These are phyloP conservation scores for Saccharomycopsis amapae DNA, from an alignment of 805 yeast species.

Conservation along the genomic window DNA sequence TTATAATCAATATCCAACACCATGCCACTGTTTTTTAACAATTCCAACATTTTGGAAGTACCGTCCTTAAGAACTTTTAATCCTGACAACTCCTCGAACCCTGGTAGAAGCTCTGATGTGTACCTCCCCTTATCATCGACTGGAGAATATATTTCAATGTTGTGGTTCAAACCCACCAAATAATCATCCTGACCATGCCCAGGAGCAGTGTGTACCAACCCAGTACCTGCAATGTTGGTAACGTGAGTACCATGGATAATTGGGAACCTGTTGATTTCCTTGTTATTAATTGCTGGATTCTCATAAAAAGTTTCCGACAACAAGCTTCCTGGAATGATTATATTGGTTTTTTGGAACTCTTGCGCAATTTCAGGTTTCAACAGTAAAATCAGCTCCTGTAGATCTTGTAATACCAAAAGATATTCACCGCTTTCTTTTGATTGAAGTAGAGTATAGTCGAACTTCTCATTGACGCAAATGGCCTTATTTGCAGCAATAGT, in stretches of 20 bases:
- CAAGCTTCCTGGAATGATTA: slow-evolving; percentile 35
- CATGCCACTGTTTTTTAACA: slow-evolving; percentile 39
- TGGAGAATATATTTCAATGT: slow-evolving; percentile 60
- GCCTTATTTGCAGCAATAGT: slow-evolving; percentile 86
- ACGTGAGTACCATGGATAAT: slow-evolving; percentile 79
- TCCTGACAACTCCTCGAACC: slow-evolving; percentile 44
- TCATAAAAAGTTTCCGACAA: slow-evolving; percentile 40
- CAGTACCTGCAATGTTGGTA: slow-evolving; percentile 78
- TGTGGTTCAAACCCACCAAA: slow-evolving; percentile 51
- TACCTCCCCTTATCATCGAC: slow-evolving; percentile 73
- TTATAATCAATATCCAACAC: slow-evolving; percentile 40
- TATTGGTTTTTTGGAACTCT: slow-evolving; percentile 22
- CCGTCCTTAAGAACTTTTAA: slow-evolving; percentile 59
- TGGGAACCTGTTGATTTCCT: slow-evolving; percentile 37
- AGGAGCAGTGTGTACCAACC: slow-evolving; percentile 94
- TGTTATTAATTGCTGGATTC: slow-evolving; percentile 44
- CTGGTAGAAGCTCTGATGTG: slow-evolving; percentile 42
- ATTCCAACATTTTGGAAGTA: slow-evolving; percentile 36
- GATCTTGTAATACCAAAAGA: slow-evolving; percentile 50
- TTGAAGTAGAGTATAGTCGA: slow-evolving; percentile 49
- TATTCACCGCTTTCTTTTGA: slow-evolving; percentile 31
- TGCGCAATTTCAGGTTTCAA: slow-evolving; percentile 25
- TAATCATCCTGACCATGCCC: slow-evolving; percentile 97
- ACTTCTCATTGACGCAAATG: slow-evolving; percentile 55
- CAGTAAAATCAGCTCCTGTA: slow-evolving; percentile 34